Evolutionary conservation across 2,329 filamentous ascomycete species (phyloP), one percentile per base, ranked within the genome.

Genomic region (Phialophora verrucosa): DNA sequence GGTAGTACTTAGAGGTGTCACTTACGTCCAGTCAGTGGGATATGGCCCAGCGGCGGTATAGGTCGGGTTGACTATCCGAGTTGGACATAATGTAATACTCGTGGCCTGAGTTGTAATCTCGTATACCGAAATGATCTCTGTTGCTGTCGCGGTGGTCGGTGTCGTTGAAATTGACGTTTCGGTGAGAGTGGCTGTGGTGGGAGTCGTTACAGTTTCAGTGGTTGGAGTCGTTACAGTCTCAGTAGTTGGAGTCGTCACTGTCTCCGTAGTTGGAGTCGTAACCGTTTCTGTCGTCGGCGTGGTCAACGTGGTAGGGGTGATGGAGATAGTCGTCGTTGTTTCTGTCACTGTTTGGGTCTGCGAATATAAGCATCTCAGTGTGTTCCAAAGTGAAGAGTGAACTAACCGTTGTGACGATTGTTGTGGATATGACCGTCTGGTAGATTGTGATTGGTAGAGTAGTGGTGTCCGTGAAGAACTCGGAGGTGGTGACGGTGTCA

Each of bases 11-110:
- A 29, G 27, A 32, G 7, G 14, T 49, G 5, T 31, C 53, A 70
- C 69, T 69, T 64, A 70, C 69, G 69, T 70, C 69, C 69, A 70
- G 57, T 77, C 71, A 2, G 71, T 70, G 23, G 75, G 75, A 17
- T 74, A 70, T 10, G 73, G 67, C 11, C 54, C 64, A 1, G 70
- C 38, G 8, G 74, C 71, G 8, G 73, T 77, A 62, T 74, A 76
- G 3, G 72, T 73, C 23, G 75, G 75, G 62, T 77, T 77, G 50
- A 63, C 64, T 20, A 71, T 71, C 31, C 74, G 69, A 49, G 69
- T 73, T 8, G 75, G 67, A 61, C 75, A 77, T 38, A 76, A 64
- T 44, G 73, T 74, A 8, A 72, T 62, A 3, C 65, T 68, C 23
- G 66, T 70, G 10, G 66, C 64, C 57, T 63, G 31, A 10, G 53